These are phyloP conservation scores for Bimuria novae-zelandiae DNA, from an alignment of 2,329 filamentous ascomycete species.

Conservation along the genomic window DNA sequence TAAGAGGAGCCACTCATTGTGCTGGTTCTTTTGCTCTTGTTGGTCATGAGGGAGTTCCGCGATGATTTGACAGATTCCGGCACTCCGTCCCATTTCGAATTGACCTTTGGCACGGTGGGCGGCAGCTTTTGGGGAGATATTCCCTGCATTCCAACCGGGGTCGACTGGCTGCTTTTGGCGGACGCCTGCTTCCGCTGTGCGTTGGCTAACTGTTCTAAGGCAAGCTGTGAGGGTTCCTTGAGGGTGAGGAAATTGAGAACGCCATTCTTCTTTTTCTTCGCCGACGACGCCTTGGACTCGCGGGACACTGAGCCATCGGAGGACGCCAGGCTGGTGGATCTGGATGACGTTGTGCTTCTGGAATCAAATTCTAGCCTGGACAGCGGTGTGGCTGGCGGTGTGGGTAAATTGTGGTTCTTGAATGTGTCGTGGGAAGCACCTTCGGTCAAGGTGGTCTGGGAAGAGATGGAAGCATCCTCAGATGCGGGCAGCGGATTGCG, in stretches of 20 bases:
- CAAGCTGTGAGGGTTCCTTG: slow-evolving; percentile 55
- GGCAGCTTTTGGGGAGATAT: slow-evolving; percentile 54
- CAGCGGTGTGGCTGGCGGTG: slow-evolving; percentile 8
- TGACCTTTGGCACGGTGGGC: slow-evolving; percentile 56
- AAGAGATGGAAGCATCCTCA: slow-evolving; percentile 25
- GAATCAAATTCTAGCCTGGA: slow-evolving; percentile 14
- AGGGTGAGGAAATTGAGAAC: slow-evolving; percentile 53
- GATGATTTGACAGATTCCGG: slow-evolving; percentile 47
- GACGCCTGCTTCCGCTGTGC: slow-evolving; percentile 49
- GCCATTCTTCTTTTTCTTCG: slow-evolving; percentile 40
- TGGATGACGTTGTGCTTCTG: slow-evolving; percentile 25
- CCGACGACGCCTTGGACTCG: slow-evolving; percentile 31
- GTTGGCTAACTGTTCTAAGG: slow-evolving; percentile 52
- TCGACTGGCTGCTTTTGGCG: slow-evolving; percentile 28
- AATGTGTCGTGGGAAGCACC: not conserved
- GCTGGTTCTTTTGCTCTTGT: slow-evolving; percentile 27
- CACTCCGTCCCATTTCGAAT: slow-evolving; percentile 60
- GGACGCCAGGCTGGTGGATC: slow-evolving; percentile 42
- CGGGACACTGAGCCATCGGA: slow-evolving; percentile 32
- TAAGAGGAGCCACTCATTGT: slow-evolving; percentile 26
- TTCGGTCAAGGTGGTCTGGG: slow-evolving; percentile 11
- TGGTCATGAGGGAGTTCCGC: slow-evolving; percentile 17
- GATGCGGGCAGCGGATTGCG: slow-evolving; percentile 35
- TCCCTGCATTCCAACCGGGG: slow-evolving; percentile 34
- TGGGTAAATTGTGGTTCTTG: not conserved